Base-by-base conservation (phyloP, 2,329 filamentous ascomycete genomes). In the Diplocarpon mali region DNA sequence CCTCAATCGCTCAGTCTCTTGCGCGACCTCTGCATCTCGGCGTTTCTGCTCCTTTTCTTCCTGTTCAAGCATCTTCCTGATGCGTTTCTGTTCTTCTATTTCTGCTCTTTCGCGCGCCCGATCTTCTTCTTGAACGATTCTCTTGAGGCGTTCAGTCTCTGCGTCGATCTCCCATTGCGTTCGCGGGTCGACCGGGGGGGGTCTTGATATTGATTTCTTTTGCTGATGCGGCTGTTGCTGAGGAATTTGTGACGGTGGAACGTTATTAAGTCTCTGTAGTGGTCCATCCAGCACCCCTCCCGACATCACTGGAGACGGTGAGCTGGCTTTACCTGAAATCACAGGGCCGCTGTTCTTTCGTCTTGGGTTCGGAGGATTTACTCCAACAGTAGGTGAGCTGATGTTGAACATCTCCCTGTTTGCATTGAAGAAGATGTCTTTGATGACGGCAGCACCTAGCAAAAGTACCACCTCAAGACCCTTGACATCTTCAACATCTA, bases 401-500 rank as follows among this genome's bases (percentile, higher is more conserved):
- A 88, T 71, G 61, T 95, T 92, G 67, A 95, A 96, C 4, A 79
- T 71, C 54, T 94, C 85, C 14, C 75, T 73, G 44, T 79, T 75
- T 4, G 80, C 74, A 47, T 73, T 69, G 24, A 83, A 68, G 55
- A 76, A 83, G 34, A 84, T 67, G 53, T 84, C 80, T 35, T 76
- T 72, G 47, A 84, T 79, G 28, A 79, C 73, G 53, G 79, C 73
- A 1, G 78, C 75, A 24, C 75, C 70, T 15, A 83, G 63, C 15
- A 83, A 61, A 14, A 96, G 65, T 1, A 89, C 80, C 1, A 96
- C 76, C 61, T 98, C 92, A 3, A 96, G 69, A 0, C 92, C 92
- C 63, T 95, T 96, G 46, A 83, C 79, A 64, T 98, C 92, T 63
- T 98, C 88, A 50, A 96, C 79, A 35, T 96, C 89, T 10, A 96